A percentile compares a stretch with the other conserved stretches of the same genome.
These are phyloP conservation scores for Calonectria henricotiae DNA, from an alignment of 2,329 filamentous ascomycete genomes.

Conservation along the genomic window DNA sequence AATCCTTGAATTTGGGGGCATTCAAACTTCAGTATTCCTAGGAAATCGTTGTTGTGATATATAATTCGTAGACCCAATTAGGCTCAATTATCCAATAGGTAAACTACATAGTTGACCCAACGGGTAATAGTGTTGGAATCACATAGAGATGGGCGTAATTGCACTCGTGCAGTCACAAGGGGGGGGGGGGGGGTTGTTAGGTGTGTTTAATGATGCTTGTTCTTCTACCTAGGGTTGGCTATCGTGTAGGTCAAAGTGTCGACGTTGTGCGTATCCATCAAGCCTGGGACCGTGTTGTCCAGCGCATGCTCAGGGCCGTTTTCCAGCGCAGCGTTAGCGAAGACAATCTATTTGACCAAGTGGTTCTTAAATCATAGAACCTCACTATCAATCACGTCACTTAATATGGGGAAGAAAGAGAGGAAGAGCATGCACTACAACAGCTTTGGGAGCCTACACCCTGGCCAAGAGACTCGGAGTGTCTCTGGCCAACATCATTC, in stretches of 20 bases:
- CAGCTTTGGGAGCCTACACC: conserved; percentile 29
- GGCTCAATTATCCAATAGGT: too few species aligned
- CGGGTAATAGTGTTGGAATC: too few species aligned
- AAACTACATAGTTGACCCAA: too few species aligned
- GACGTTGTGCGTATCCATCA: conserved; percentile 39
- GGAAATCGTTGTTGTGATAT: too few species aligned
- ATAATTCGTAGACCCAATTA: too few species aligned
- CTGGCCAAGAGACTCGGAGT: conserved; percentile 11
- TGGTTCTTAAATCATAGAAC: conserved; percentile 58
- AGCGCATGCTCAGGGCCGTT: conserved; percentile 63
- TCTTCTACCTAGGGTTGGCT: too few species aligned
- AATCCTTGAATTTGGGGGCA: too few species aligned
- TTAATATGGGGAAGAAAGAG: conserved; percentile 36
- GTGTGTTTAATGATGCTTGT: too few species aligned
- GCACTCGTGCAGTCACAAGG: too few species aligned
- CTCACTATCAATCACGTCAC: conserved; percentile 31
- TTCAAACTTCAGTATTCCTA: too few species aligned
- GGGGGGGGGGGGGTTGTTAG: too few species aligned
- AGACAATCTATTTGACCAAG: conserved; percentile 65
- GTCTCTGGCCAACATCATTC: conserved; percentile 1
- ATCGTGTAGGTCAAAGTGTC: conserved; percentile 38
- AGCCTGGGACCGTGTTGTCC: conserved; percentile 61
- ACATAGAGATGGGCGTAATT: too few species aligned
- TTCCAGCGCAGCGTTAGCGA: conserved; percentile 65
- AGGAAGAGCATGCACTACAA: conserved; percentile 16